phyloP scores from a whole-genome alignment of 768 basidiomycete genomes.

The Terana coerulea region DNA sequence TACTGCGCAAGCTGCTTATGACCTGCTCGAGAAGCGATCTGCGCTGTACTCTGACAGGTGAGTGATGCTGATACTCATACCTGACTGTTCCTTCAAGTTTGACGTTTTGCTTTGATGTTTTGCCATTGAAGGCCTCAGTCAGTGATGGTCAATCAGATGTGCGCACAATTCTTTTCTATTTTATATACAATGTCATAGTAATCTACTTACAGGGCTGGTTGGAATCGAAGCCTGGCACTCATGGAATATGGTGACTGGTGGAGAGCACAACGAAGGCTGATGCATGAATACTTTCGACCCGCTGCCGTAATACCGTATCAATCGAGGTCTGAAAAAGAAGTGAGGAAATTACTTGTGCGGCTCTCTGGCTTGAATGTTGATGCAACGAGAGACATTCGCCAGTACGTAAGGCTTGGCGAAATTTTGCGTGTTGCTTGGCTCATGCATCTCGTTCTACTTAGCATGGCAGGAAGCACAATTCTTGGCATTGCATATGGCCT shows the following conservation, averaged over 20 bases:
- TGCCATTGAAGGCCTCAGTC: neutral
- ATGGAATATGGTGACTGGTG: constrained; percentile 9
- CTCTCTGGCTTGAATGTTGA: constrained; percentile 8
- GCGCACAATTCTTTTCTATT: neutral
- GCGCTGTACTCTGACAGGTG: constrained; percentile 19
- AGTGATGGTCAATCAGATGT: constrained; percentile 5
- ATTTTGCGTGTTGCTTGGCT: neutral
- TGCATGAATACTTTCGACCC: constrained; percentile 12
- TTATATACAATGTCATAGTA: neutral
- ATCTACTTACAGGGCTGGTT: neutral
- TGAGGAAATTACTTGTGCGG: neutral
- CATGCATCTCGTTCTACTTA: neutral
- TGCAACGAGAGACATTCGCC: constrained; percentile 1
- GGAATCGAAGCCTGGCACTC: constrained; percentile 5
- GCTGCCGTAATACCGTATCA: neutral
- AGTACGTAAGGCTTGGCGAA: constrained; percentile 7
- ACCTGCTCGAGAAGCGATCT: constrained; percentile 25
- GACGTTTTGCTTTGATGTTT: neutral
- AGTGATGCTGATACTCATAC: too few species aligned
- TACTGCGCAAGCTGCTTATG: constrained; percentile 15
- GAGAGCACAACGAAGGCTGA: neutral
- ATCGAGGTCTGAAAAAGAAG: neutral
- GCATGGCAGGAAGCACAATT: constrained; percentile 1
- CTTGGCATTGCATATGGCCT: constrained; percentile 9
- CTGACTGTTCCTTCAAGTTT: too few species aligned